A percentile compares a stretch with the other conserved stretches of the same genome.
phyloP scores from a whole-genome alignment of 2,329 filamentous ascomycete species.

The Helotiales sp. region DNA sequence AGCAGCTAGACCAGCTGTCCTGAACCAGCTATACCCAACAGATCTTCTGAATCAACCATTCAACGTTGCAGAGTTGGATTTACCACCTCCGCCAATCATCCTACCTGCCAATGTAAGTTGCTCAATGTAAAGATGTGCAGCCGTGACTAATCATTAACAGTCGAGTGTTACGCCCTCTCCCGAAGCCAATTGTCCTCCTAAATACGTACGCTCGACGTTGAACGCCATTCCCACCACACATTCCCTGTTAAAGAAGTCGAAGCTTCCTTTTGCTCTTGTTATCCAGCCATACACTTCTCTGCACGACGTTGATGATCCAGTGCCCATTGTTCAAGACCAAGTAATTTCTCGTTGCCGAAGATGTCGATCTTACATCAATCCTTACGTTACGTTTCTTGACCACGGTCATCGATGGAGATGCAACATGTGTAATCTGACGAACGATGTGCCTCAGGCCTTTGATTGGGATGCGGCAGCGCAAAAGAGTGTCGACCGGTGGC shows the following conservation, averaged over 20 bases:
- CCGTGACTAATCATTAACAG: conserved; percentile 51
- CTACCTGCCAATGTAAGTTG: conserved; percentile 84
- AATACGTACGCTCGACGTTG: conserved; percentile 92
- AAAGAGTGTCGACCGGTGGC: conserved; percentile 89
- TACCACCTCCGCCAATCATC: conserved; percentile 87
- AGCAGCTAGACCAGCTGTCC: conserved; percentile 50
- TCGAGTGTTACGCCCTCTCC: conserved; percentile 89
- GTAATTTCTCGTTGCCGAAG: conserved; percentile 95
- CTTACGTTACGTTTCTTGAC: conserved; percentile 93
- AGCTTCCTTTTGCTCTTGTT: conserved; percentile 89
- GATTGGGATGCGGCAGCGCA: conserved; percentile 95
- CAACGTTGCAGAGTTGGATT: conserved; percentile 88
- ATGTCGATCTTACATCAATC: conserved; percentile 97
- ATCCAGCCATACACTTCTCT: conserved; percentile 94
- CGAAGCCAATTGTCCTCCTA: conserved; percentile 85
- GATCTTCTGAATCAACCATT: conserved; percentile 92
- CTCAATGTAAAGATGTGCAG: neutral
- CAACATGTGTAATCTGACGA: conserved; percentile 99
- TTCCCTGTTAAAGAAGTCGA: conserved; percentile 93
- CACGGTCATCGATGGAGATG: conserved; percentile 98
- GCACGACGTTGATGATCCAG: conserved; percentile 86
- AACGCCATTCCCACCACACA: conserved; percentile 93
- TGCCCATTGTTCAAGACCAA: conserved; percentile 93
- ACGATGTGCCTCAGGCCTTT: conserved; percentile 98
- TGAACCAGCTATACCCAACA: conserved; percentile 90